Evolutionary conservation across 2,329 filamentous ascomycete genomes (phyloP).

Genomic region (Pestalotiopsis sp.): DNA sequence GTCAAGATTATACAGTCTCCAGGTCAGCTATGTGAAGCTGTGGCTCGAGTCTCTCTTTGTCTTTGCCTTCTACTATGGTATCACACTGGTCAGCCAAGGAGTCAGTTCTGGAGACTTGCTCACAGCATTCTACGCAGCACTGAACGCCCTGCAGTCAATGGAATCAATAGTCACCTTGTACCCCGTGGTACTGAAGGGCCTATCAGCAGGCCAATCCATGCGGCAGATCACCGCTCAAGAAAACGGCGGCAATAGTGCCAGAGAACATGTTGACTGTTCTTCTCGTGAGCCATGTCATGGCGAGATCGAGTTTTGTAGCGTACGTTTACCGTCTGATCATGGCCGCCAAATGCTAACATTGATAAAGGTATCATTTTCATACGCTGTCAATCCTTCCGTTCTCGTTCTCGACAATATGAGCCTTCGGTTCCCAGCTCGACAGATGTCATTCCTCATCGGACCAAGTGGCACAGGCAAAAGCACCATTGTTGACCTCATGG

Average conservation of each 20-base stretch:
- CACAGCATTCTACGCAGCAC: constrained; percentile 82
- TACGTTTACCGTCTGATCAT: constrained; percentile 38
- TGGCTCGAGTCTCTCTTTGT: constrained; percentile 81
- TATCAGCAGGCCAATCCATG: constrained; percentile 69
- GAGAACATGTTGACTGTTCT: constrained; percentile 30
- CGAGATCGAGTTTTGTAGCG: constrained; percentile 69
- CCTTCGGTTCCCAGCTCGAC: constrained; percentile 71
- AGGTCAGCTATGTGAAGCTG: constrained; percentile 73
- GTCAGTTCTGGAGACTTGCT: constrained; percentile 68
- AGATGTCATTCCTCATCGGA: constrained; percentile 81
- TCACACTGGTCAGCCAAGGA: constrained; percentile 65
- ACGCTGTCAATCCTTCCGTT: constrained; percentile 68
- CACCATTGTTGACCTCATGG: constrained; percentile 78
- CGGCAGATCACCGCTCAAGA: constrained; percentile 41
- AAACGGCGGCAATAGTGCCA: constrained; percentile 23
- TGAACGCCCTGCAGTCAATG: constrained; percentile 75
- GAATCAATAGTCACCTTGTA: constrained; percentile 76
- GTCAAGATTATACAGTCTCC: constrained; percentile 67
- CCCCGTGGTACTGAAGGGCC: constrained; percentile 77
- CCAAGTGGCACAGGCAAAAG: constrained; percentile 91
- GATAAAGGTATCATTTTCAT: constrained; percentile 76
- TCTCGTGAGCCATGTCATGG: constrained; percentile 56
- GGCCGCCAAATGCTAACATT: background rate
- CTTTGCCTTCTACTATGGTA: constrained; percentile 87
- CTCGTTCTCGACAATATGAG: constrained; percentile 61